Base-by-base conservation (phyloP, 2,329 filamentous ascomycete genomes). In the Cladosporium sp. region DNA sequence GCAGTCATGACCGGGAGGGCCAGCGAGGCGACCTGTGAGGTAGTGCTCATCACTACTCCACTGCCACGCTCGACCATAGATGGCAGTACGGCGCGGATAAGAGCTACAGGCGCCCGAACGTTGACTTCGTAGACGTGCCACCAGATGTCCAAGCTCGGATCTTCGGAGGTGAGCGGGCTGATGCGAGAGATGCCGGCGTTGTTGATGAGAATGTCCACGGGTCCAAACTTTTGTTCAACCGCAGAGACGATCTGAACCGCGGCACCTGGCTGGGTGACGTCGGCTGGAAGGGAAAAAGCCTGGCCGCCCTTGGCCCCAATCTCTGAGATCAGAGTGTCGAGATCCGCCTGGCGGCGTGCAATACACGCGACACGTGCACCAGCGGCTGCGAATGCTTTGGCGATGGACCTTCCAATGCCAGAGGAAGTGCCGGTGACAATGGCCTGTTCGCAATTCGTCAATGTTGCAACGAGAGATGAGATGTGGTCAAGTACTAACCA, bases 401-500 rank as follows among this genome's bases (percentile, higher is more conserved):
- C 66, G 28, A 67, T 67, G 31, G 65, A 61, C 16, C 65, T 65
- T 26, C 71, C 71, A 18, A 71, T 65, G 21, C 71, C 70, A 14
- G 68, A 66, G 14, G 70, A 72, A 33, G 70, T 69, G 50, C 73
- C 73, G 5, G 72, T 74, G 12, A 75, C 64, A 26, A 73, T 69
- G 29, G 70, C 67, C 63, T 69, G 59, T 12, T 18, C 6, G 14
- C 21, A 21, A 23, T 21, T 11, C 18, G 50, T 60, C 29, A 66
- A 31, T n/a, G 49, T 50, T 3, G 8, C n/a, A 46, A 8, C 7
- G 21, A 21, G 6, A 21, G 7, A 4, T 46, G 31, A 23, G 12
- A 40, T n/a, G 11, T 37, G n/a, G 21, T 40, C 12, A 26, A 18
- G 1, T 5, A 40, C 69, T 16, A 12, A 69, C 69, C 16, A 71